A percentile compares a stretch with the other conserved stretches of the same genome.
These are phyloP conservation scores for Boletellus dicymbophilus DNA, from an alignment of 1,284 basidiomycete genomes.

Conservation along the genomic window DNA sequence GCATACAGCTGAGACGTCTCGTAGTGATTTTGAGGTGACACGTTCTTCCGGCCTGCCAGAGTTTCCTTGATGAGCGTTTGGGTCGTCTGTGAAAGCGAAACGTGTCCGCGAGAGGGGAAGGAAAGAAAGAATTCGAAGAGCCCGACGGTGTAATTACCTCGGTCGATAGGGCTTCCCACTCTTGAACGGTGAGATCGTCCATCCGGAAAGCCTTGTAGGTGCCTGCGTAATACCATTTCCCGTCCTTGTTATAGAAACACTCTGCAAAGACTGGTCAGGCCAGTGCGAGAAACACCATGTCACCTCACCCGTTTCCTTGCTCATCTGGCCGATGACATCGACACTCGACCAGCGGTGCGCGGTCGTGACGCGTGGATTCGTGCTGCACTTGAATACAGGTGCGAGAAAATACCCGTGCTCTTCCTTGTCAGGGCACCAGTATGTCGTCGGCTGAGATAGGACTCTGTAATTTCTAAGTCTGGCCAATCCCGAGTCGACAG, in stretches of 20 bases:
- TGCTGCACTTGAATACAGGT: constrained; percentile 72
- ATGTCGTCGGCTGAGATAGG: constrained; percentile 64
- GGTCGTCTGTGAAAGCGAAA: constrained; percentile 46
- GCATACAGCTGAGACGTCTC: constrained; percentile 71
- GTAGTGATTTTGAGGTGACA: constrained; percentile 73
- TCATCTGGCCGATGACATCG: constrained; percentile 59
- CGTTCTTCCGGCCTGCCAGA: constrained; percentile 65
- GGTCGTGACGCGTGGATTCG: constrained; percentile 69
- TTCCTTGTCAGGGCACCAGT: constrained; percentile 77
- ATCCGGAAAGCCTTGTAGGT: constrained; percentile 65
- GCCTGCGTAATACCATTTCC: constrained; percentile 81
- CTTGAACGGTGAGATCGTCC: constrained; percentile 60
- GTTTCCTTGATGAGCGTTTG: constrained; percentile 71
- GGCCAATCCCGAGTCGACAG: constrained; percentile 1
- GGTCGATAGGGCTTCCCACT: constrained; percentile 64
- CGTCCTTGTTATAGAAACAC: constrained; percentile 76
- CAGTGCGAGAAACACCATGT: background rate
- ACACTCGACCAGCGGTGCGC: constrained; percentile 69
- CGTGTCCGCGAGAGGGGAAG: constrained; percentile 7
- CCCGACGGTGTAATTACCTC: constrained; percentile 46
- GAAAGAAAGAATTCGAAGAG: constrained; percentile 5
- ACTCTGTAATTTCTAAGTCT: constrained; percentile 68
- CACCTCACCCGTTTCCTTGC: constrained; percentile 57
- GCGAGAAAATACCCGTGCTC: constrained; percentile 76
- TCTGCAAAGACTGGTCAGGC: constrained; percentile 42